Percentiles rank a stretch among this genome's conserved stretches.
Evolutionary conservation across 768 basidiomycete genomes (phyloP).

Genomic region (Xerocomus spinulosus): DNA sequence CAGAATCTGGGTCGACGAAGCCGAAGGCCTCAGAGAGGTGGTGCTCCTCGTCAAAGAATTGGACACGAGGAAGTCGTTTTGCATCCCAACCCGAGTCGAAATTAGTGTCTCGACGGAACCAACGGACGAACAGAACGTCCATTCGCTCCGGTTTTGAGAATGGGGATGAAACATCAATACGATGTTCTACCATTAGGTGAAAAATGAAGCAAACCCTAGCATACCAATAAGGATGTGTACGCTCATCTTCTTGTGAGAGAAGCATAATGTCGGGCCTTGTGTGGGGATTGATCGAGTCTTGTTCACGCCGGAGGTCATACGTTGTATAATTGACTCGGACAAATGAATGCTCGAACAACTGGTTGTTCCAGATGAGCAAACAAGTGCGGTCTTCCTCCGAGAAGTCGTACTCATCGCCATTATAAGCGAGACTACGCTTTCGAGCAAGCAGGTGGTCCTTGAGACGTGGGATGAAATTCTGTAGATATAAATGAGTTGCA

Average conservation of each 20-base stretch:
- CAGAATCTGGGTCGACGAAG: slow-evolving; percentile 38
- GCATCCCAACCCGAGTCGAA: neutral
- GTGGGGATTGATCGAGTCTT: neutral
- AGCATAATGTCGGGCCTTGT: neutral
- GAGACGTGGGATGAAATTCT: neutral
- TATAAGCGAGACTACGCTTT: neutral
- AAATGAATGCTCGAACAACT: slow-evolving; percentile 14
- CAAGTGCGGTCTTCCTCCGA: slow-evolving; percentile 16
- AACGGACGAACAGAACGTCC: neutral
- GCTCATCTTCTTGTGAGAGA: neutral
- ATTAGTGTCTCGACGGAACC: neutral
- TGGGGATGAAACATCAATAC: no score
- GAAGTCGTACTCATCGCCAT: slow-evolving; percentile 25
- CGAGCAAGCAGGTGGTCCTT: neutral
- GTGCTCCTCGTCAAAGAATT: neutral
- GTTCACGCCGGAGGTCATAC: slow-evolving; percentile 16
- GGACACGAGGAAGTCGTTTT: neutral
- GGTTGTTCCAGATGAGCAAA: slow-evolving; percentile 18
- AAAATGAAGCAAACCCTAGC: neutral
- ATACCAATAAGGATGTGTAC: no score
- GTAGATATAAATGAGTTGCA: no score
- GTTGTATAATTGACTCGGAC: slow-evolving; percentile 27
- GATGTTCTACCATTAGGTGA: neutral
- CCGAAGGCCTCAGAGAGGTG: no score
- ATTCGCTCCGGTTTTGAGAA: neutral